A percentile compares a stretch with the other conserved stretches of the same genome.
These are phyloP conservation scores for Parastagonospora nodorum DNA, from an alignment of 2,329 filamentous ascomycete species.

Conservation along the genomic window DNA sequence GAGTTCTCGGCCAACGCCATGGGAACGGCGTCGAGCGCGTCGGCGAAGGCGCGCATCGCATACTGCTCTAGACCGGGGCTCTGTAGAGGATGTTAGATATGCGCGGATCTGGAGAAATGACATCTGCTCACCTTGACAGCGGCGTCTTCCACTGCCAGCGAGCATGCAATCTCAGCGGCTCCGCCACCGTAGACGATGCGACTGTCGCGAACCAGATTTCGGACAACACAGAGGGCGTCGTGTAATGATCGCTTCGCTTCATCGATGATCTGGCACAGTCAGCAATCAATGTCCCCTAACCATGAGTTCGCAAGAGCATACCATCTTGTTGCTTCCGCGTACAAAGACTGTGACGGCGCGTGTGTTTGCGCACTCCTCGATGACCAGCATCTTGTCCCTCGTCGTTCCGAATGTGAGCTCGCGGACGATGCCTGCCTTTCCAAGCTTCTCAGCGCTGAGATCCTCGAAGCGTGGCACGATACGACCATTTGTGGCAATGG, in stretches of 20 bases:
- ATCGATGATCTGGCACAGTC: conserved; percentile 78
- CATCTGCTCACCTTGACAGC: conserved; percentile 69
- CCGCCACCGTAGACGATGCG: conserved; percentile 97
- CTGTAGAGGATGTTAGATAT: conserved; percentile 45
- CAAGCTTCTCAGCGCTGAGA: conserved; percentile 86
- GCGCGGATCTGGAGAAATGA: not conserved
- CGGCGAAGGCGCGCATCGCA: conserved; percentile 96
- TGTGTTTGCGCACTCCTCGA: conserved; percentile 98
- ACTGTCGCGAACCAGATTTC: conserved; percentile 95
- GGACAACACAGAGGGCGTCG: conserved; percentile 95
- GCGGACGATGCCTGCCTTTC: conserved; percentile 83
- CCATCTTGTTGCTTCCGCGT: conserved; percentile 99
- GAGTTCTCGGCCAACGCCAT: conserved; percentile 98
- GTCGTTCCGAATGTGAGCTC: conserved; percentile 98
- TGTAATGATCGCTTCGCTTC: conserved; percentile 97
- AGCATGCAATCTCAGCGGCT: conserved; percentile 96
- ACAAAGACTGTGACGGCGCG: conserved; percentile 96
- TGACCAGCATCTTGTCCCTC: conserved; percentile 98
- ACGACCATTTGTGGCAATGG: conserved; percentile 96
- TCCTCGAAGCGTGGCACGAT: conserved; percentile 98
- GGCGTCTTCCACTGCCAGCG: conserved; percentile 91
- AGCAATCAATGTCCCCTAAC: not conserved
- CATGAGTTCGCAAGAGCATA: conserved; percentile 44
- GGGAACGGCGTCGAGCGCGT: conserved; percentile 89
- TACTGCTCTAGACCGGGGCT: conserved; percentile 98